These are phyloP conservation scores for Ogataea henricii DNA, from an alignment of 805 yeast genomes.

Conservation along the genomic window DNA sequence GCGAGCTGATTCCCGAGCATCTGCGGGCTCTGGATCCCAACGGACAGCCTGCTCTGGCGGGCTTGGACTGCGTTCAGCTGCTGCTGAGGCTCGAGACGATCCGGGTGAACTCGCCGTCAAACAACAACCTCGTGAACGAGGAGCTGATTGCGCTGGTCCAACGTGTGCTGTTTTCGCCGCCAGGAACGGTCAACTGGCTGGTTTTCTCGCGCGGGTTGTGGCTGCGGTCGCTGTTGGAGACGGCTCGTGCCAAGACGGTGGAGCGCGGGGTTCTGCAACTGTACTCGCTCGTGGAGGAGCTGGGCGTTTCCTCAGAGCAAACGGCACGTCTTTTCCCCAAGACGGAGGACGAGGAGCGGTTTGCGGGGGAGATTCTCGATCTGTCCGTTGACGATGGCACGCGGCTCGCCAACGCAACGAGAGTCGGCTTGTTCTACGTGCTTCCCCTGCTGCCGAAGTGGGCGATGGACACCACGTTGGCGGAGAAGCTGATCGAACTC, in stretches of 20 bases:
- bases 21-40: slow-evolving; percentile 72
- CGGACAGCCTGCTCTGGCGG: slow-evolving; percentile 70
- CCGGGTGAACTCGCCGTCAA: slow-evolving; percentile 70
- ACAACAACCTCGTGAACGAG: slow-evolving; percentile 72
- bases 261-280: slow-evolving; percentile 94
- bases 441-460: slow-evolving; percentile 81
- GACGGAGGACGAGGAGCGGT: slow-evolving; percentile 32
- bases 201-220: slow-evolving; percentile 81
- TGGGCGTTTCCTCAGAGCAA: slow-evolving; percentile 63
- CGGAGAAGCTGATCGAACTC: slow-evolving; percentile 81
- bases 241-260: slow-evolving; percentile 77
- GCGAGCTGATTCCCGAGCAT: slow-evolving; percentile 60
- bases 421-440: slow-evolving; percentile 71
- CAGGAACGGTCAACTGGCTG: slow-evolving; percentile 63
- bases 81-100: slow-evolving; percentile 65
- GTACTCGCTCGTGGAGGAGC: slow-evolving; percentile 87
- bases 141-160: slow-evolving; percentile 77
- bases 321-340: slow-evolving; percentile 54
- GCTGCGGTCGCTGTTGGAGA: slow-evolving; percentile 85
- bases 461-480: slow-evolving; percentile 78
- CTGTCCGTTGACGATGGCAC: slow-evolving; percentile 27
- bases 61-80: slow-evolving; percentile 73
- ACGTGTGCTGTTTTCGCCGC: slow-evolving; percentile 62
- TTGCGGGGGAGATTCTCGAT: slow-evolving; percentile 23
- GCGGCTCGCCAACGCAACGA: slow-evolving; percentile 45